Evolutionary conservation across 2,329 filamentous ascomycete species (phyloP).

Genomic region (Pseudogymnoascus sp.): DNA sequence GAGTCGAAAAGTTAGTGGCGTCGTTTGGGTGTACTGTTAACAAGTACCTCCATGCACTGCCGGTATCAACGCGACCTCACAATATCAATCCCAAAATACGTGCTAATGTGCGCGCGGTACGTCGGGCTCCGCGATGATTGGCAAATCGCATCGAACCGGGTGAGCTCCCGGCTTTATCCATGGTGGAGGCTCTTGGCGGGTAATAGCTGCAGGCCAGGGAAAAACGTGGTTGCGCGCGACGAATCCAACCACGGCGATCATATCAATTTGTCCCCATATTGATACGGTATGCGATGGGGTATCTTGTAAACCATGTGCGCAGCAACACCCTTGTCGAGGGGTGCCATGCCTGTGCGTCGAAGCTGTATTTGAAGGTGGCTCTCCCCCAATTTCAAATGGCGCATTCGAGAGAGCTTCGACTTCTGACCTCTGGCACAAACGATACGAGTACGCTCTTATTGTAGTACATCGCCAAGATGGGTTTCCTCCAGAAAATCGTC

Average conservation of each 20-base stretch:
- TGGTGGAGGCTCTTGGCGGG: conserved; percentile 3
- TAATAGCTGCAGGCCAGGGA: neutral
- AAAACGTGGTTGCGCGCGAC: conserved; percentile 2
- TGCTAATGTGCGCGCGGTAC: neutral
- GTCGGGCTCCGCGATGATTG: neutral
- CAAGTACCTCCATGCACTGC: neutral
- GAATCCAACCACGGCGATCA: conserved; percentile 5
- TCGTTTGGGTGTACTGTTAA: neutral
- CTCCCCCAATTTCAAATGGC: neutral
- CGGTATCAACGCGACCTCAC: neutral
- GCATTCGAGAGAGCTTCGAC: neutral
- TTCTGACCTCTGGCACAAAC: neutral
- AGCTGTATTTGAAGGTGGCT: neutral
- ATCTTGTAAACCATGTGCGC: conserved; percentile 1
- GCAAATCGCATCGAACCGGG: conserved; percentile 1
- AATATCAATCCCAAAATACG: neutral
- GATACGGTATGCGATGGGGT: neutral
- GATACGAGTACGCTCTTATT: neutral
- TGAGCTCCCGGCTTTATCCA: conserved; percentile 8
- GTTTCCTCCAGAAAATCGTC: conserved; percentile 24
- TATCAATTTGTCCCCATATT: neutral
- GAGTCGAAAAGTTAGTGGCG: neutral
- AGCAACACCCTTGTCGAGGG: neutral
- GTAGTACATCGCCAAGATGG: conserved; percentile 18
- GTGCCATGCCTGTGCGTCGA: neutral